phyloP scores from a whole-genome alignment of 345 rosid genomes.

The Eucalyptus pumila region DNA sequence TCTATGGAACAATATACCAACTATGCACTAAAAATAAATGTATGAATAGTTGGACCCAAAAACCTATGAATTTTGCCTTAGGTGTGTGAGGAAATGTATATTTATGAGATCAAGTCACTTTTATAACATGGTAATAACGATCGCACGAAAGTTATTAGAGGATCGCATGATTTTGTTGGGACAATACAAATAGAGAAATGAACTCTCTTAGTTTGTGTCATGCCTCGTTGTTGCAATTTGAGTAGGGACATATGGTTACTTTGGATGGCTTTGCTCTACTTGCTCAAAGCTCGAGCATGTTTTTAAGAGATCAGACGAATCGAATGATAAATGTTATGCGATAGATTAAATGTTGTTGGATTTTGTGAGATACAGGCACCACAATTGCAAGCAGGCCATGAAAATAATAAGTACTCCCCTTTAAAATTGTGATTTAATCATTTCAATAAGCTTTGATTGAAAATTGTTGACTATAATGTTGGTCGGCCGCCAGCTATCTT shows the following conservation, averaged over 20 bases:
- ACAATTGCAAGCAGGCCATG: too few species aligned
- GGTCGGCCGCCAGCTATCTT: rapidly evolving
- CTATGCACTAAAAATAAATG: not conserved
- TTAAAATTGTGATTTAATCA: too few species aligned
- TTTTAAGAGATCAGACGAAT: too few species aligned
- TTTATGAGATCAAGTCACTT: not conserved
- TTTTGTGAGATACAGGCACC: too few species aligned
- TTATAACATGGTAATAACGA: too few species aligned
- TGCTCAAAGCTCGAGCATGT: rapidly evolving
- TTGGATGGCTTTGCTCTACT: too few species aligned
- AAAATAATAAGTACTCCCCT: too few species aligned
- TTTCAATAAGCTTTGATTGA: too few species aligned
- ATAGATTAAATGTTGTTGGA: too few species aligned
- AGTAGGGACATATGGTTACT: not conserved
- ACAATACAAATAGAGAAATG: not conserved
- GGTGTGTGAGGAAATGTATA: not conserved
- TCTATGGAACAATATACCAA: not conserved
- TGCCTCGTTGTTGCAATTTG: not conserved
- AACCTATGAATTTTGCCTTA: not conserved
- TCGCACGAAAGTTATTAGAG: not conserved
- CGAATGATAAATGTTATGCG: too few species aligned
- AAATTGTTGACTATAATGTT: rapidly evolving
- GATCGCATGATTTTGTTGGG: not conserved
- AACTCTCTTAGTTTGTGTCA: not conserved
- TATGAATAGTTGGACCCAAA: not conserved